phyloP scores from a whole-genome alignment of 2,329 filamentous ascomycete species.

The Dendryphion nanum region DNA sequence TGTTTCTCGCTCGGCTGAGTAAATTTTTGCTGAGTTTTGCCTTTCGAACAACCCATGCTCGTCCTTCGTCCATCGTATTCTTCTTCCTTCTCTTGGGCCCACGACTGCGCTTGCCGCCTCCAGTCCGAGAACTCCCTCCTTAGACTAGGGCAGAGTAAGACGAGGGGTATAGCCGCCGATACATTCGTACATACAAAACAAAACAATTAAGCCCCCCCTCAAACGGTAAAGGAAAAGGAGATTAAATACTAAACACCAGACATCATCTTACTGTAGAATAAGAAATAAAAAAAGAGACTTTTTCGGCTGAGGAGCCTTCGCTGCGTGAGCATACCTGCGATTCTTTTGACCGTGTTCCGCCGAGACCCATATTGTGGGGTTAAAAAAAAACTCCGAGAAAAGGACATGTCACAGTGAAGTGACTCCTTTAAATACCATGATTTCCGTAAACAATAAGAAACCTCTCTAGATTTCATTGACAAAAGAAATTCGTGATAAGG shows the following conservation, averaged over 20 bases:
- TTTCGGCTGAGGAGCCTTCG: slow-evolving; percentile 10
- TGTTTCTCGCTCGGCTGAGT: no score
- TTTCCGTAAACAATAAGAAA: background rate
- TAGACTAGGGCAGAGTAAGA: slow-evolving; percentile 3
- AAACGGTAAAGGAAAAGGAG: slow-evolving; percentile 8
- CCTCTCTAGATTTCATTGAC: slow-evolving; percentile 9
- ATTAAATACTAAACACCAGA: slow-evolving; percentile 24
- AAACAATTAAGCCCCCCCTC: slow-evolving; percentile 6
- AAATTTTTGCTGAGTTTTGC: no score
- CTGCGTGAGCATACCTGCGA: background rate
- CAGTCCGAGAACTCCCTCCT: slow-evolving; percentile 1
- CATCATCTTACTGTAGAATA: slow-evolving; percentile 4
- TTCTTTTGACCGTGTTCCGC: no score
- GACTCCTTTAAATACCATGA: no score
- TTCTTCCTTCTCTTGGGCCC: slow-evolving; percentile 6
- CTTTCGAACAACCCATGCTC: no score
- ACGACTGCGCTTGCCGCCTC: slow-evolving; percentile 20
- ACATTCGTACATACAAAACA: slow-evolving; percentile 15
- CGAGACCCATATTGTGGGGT: no score
- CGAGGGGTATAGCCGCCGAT: slow-evolving; percentile 22
- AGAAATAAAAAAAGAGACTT: slow-evolving; percentile 13
- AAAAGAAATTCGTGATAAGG: slow-evolving; percentile 39
- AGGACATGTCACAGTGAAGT: slow-evolving; percentile 1
- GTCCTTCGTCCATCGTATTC: background rate
- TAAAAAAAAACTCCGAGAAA: slow-evolving; percentile 15